Conservation (phyloP, 306 rosid species). For the Pyrus communis region DNA sequence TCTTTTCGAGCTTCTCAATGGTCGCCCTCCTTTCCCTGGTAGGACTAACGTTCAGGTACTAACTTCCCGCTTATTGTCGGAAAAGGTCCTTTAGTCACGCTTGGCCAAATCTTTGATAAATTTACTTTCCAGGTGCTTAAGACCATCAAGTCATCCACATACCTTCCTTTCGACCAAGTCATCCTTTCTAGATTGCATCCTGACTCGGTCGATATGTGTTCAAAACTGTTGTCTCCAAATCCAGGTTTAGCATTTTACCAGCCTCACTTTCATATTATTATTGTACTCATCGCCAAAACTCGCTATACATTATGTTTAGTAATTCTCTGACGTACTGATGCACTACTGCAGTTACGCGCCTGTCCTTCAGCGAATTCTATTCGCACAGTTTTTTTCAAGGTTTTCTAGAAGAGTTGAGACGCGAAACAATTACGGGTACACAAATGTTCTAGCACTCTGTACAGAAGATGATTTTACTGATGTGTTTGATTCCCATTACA, state of each 20-base stretch:
- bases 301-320: background rate
- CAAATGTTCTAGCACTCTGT: background rate
- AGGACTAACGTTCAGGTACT: slow-evolving; percentile 55
- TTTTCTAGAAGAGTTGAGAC: background rate
- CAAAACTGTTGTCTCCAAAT: slow-evolving; percentile 40
- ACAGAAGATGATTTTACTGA: background rate
- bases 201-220: slow-evolving; percentile 48
- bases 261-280: background rate
- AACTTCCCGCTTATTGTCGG: background rate
- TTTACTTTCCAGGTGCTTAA: slow-evolving; percentile 38
- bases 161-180: slow-evolving; percentile 46
- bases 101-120: background rate
- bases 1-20: slow-evolving; percentile 66
- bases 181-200: slow-evolving; percentile 35
- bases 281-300: background rate
- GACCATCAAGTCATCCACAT: slow-evolving; percentile 38
- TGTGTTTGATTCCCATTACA: background rate
- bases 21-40: slow-evolving; percentile 58
- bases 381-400: slow-evolving; percentile 32
- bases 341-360: slow-evolving; percentile 39
- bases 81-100: background rate
- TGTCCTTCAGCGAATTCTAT: slow-evolving; percentile 50
- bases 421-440: background rate
- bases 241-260: slow-evolving; percentile 36
- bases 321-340: background rate